Evolutionary conservation across 495 filamentous ascomycete genomes (phyloP).

Genomic region (Penicillium coprophilum): DNA sequence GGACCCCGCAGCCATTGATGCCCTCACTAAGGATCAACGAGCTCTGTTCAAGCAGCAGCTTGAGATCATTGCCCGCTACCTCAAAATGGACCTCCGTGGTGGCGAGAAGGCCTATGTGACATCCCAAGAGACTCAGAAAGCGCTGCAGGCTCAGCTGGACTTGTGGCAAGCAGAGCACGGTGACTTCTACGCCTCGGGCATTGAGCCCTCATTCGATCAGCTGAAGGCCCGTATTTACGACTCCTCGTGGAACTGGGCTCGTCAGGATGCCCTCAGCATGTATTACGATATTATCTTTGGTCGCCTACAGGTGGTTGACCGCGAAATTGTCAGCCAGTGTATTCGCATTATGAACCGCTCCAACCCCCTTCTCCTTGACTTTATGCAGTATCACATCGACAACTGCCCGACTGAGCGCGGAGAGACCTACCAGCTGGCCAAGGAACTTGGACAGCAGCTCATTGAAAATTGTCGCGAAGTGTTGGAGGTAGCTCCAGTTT

Average conservation of each 20-base stretch:
- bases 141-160: constrained; percentile 89
- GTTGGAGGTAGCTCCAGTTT: constrained; percentile 75
- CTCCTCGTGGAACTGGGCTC: constrained; percentile 99
- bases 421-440: constrained; percentile 95
- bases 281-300: constrained; percentile 99
- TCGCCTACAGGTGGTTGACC: constrained; percentile 85
- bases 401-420: constrained; percentile 95
- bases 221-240: constrained; percentile 97
- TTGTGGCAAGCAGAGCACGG: constrained; percentile 94
- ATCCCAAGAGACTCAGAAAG: constrained; percentile 77
- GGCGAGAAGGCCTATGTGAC: constrained; percentile 90
- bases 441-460: constrained; percentile 90
- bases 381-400: constrained; percentile 99
- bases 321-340: constrained; percentile 97
- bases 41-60: constrained; percentile 96
- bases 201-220: constrained; percentile 88
- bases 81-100: constrained; percentile 93
- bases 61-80: constrained; percentile 89
- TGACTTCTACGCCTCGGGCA: constrained; percentile 91
- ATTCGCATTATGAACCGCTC: constrained; percentile 99
- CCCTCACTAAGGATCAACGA: constrained; percentile 92
- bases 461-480: constrained; percentile 98
- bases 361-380: constrained; percentile 90
- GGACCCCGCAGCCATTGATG: constrained; percentile 96
- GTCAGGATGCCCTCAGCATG: constrained; percentile 96